Conservation (phyloP, 331 rosid genomes). For the Dryas integrifolia region DNA sequence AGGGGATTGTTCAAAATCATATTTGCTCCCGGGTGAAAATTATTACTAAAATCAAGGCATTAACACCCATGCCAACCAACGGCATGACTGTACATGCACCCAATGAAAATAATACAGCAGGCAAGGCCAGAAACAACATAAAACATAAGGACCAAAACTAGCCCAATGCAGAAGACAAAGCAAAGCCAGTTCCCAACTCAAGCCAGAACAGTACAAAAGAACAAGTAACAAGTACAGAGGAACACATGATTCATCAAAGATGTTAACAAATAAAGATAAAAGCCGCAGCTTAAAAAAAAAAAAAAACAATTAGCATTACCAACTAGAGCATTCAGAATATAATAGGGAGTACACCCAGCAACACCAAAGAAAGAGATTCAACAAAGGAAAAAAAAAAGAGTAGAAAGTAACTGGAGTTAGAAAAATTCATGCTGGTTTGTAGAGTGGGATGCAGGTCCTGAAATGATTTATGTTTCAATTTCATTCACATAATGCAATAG, state of each 20-base stretch:
- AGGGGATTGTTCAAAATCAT: neutral
- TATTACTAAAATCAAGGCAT: constrained; percentile 1
- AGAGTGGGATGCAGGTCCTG: neutral
- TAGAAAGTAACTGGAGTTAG: neutral
- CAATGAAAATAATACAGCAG: neutral
- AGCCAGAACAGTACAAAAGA: neutral
- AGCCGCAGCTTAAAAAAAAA: no score
- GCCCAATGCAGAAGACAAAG: neutral
- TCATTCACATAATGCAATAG: constrained; percentile 8
- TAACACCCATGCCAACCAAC: constrained; percentile 2
- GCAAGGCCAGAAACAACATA: neutral
- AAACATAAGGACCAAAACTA: neutral
- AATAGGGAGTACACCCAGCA: neutral
- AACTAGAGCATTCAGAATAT: neutral
- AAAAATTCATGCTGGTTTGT: neutral
- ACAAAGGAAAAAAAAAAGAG: neutral
- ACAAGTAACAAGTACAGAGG: neutral
- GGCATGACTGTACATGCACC: neutral
- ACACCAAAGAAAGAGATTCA: neutral
- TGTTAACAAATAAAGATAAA: neutral
- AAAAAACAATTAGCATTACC: neutral
- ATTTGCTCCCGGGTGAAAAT: neutral
- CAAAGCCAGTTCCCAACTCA: neutral
- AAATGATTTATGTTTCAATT: constrained; percentile 10
- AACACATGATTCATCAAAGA: neutral